These are phyloP conservation scores for Cercospora berteroae DNA, from an alignment of 2,329 filamentous ascomycete genomes.

Conservation along the genomic window DNA sequence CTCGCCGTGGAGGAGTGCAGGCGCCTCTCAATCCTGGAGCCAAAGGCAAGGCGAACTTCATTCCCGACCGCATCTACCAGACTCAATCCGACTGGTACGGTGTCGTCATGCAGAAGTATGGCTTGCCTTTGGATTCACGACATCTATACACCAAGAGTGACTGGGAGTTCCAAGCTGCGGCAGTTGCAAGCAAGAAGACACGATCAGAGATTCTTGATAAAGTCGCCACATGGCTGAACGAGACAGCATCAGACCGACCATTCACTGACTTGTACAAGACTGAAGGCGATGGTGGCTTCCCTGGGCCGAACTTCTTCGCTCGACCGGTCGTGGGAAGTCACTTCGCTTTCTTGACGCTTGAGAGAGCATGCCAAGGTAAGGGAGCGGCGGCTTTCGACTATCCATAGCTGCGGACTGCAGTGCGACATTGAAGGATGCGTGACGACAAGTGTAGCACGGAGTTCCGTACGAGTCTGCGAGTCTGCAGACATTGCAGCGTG, in stretches of 20 bases:
- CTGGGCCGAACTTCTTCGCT: constrained; percentile 73
- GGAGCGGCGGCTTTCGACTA: constrained; percentile 24
- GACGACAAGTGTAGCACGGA: not conserved
- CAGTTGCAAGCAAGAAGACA: constrained; percentile 67
- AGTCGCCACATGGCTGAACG: constrained; percentile 79
- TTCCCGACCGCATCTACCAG: constrained; percentile 72
- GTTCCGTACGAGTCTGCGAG: not conserved
- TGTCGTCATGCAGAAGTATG: constrained; percentile 75
- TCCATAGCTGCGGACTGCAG: constrained; percentile 2
- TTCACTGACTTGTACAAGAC: constrained; percentile 82
- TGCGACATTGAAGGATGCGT: not conserved
- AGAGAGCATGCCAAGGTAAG: constrained; percentile 62
- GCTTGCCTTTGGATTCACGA: constrained; percentile 75
- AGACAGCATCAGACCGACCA: constrained; percentile 71
- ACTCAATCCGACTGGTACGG: constrained; percentile 80
- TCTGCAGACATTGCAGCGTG: not conserved
- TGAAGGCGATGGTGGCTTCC: constrained; percentile 72
- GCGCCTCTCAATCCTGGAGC: constrained; percentile 21
- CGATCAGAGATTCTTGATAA: constrained; percentile 69
- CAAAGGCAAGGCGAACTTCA: constrained; percentile 47
- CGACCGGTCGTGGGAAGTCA: constrained; percentile 81
- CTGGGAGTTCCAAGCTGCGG: constrained; percentile 87
- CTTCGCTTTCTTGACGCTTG: constrained; percentile 80
- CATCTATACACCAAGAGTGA: constrained; percentile 79
- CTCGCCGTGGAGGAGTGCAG: constrained; percentile 13